Conservation (phyloP, 257 asterid genomes). For the Parsonsia alboflavescens region DNA sequence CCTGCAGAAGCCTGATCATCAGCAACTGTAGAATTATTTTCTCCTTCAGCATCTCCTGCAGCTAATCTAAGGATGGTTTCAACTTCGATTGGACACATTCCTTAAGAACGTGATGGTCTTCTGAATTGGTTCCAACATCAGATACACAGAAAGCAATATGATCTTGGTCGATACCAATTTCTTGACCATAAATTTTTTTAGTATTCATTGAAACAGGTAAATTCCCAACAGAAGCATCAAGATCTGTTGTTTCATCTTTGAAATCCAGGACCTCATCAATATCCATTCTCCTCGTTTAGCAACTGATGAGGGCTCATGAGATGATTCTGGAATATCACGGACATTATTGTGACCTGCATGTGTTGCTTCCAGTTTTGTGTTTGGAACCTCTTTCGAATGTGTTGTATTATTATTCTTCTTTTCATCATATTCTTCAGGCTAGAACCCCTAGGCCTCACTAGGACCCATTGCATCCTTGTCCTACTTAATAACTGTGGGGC, state of each 20-base stretch:
- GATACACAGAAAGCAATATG: conserved; percentile 16
- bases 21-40: no score
- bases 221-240: conserved; percentile 22
- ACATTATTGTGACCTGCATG: conserved; percentile 14
- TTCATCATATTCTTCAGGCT: conserved; percentile 24
- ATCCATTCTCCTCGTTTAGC: conserved; percentile 38
- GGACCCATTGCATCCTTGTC: conserved; percentile 23
- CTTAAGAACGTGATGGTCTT: conserved; percentile 6
- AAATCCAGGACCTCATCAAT: conserved; percentile 37
- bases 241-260: conserved; percentile 21
- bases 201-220: conserved; percentile 22
- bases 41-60: conserved; percentile 12
- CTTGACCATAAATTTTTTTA: conserved; percentile 21
- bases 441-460: conserved; percentile 20
- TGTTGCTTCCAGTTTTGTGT: conserved; percentile 17
- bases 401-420: conserved; percentile 21
- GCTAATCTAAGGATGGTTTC: not conserved
- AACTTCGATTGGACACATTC: conserved; percentile 25
- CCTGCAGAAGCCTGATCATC: no score
- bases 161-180: conserved; percentile 19
- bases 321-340: conserved; percentile 24
- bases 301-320: conserved; percentile 24
- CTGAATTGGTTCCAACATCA: conserved; percentile 21
- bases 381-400: conserved; percentile 17
- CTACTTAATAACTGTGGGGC: conserved; percentile 19